Evolutionary conservation across 2,329 filamentous ascomycete species (phyloP).

Genomic region (Beauveria asiatica): DNA sequence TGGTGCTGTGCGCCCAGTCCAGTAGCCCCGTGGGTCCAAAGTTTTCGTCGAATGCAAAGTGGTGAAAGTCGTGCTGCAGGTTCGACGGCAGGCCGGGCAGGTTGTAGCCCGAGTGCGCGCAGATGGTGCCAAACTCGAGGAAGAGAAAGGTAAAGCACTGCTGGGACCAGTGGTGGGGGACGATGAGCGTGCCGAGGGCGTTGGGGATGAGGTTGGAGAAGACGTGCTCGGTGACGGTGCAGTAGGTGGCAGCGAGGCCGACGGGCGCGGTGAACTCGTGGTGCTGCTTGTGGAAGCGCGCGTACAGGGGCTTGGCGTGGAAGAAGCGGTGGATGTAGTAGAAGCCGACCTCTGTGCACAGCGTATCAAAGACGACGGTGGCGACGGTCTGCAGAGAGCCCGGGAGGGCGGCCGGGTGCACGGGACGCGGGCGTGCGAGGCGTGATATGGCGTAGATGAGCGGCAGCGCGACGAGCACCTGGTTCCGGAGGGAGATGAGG

Average conservation of each 20-base stretch:
- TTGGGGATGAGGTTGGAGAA: constrained; percentile 41
- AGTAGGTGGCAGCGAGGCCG: constrained; percentile 41
- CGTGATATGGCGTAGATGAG: not conserved
- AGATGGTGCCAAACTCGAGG: constrained; percentile 15
- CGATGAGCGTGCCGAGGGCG: constrained; percentile 20
- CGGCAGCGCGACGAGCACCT: constrained; percentile 23
- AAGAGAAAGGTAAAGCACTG: constrained; percentile 13
- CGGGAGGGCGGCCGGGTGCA: constrained; percentile 7
- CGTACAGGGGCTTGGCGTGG: constrained; percentile 36
- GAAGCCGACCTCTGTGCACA: constrained; percentile 33
- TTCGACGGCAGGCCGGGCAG: constrained; percentile 12
- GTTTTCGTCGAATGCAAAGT: constrained; percentile 16
- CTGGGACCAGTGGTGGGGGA: constrained; percentile 15
- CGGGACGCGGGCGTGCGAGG: not conserved
- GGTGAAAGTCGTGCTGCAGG: constrained; percentile 16
- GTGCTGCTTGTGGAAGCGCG: constrained; percentile 41
- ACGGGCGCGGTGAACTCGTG: constrained; percentile 44
- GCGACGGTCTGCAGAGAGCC: constrained; percentile 4
- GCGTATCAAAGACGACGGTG: constrained; percentile 12
- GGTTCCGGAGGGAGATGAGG: constrained; percentile 34
- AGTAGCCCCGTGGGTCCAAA: constrained; percentile 14
- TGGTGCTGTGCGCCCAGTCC: constrained; percentile 11
- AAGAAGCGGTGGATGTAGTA: constrained; percentile 43
- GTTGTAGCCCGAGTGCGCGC: constrained; percentile 13
- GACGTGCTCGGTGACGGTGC: constrained; percentile 42